Conservation (phyloP, 257 asterid species). For the Gardenia jasminoides region DNA sequence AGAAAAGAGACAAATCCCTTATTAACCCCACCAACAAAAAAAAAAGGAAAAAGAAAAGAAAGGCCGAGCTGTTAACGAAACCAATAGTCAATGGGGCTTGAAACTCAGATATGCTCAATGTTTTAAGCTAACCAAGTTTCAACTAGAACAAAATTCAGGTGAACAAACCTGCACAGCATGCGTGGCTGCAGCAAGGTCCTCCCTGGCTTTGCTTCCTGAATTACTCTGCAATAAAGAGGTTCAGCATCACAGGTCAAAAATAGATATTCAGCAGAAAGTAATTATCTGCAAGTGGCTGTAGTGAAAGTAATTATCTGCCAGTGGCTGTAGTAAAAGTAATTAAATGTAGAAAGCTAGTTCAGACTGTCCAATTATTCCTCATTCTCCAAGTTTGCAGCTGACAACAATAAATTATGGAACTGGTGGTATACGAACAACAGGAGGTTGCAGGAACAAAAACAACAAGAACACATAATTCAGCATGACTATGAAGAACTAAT, state of each 20-base stretch:
- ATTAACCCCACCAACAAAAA: not conserved
- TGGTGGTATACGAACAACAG: not conserved
- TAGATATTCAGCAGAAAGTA: constrained; percentile 13
- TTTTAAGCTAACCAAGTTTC: not conserved
- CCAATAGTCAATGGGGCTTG: not conserved
- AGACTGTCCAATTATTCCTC: not conserved
- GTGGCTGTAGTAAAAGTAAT: not conserved
- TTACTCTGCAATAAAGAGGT: constrained; percentile 60
- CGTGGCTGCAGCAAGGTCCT: constrained; percentile 98
- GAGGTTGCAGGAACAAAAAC: not conserved
- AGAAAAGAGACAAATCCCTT: constrained; percentile 14
- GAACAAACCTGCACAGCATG: constrained; percentile 81
- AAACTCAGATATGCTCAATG: not conserved
- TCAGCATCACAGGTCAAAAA: constrained; percentile 21
- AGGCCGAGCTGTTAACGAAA: not conserved
- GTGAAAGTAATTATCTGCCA: no score
- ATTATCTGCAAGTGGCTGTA: not conserved
- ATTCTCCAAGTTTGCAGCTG: not conserved
- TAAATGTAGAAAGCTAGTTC: not conserved
- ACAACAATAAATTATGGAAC: not conserved
- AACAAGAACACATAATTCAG: not conserved
- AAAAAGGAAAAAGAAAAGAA: not conserved
- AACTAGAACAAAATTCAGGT: no score
- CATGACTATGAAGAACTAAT: not conserved
- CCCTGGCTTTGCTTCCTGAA: constrained; percentile 96